Conservation (phyloP, 1,284 basidiomycete genomes). For the Apiotrichum porosum region DNA sequence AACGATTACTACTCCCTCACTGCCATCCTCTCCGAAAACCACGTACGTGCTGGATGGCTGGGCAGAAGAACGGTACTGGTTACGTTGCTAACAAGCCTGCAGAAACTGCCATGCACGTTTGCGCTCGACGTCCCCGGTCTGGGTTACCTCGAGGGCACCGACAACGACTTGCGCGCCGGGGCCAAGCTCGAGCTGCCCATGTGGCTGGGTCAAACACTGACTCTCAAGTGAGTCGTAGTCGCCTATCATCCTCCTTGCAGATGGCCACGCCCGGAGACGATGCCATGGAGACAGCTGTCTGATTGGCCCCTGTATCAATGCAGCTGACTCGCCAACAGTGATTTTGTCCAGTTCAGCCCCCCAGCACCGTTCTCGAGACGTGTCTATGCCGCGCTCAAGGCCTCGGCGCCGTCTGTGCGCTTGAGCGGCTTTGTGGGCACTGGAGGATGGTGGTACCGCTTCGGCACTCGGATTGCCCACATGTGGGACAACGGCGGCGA, state of each 20-base stretch:
- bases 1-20: conserved; percentile 83
- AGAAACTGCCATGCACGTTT: conserved; percentile 89
- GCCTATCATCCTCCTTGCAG: too few relatives aligned
- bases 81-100: not conserved
- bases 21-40: conserved; percentile 81
- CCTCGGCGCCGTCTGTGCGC: conserved; percentile 72
- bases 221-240: conserved; percentile 76
- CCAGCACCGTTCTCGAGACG: conserved; percentile 68
- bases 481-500: conserved; percentile 19
- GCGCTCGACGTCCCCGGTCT: conserved; percentile 75
- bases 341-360: conserved; percentile 74
- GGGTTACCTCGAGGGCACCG: conserved; percentile 77
- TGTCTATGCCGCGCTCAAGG: conserved; percentile 76
- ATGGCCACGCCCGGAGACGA: too few relatives aligned
- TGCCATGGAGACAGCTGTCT: too few relatives aligned
- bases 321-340: conserved; percentile 51
- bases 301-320: not conserved
- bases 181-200: conserved; percentile 74
- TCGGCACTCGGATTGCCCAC: conserved; percentile 70
- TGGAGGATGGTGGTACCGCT: conserved; percentile 84
- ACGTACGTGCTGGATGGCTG: conserved; percentile 55
- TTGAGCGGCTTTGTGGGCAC: conserved; percentile 73
- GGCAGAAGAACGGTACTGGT: too few relatives aligned
- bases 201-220: conserved; percentile 78
- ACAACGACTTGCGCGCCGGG: conserved; percentile 67